Percentiles rank a stretch among this genome's conserved stretches.
Conservation (phyloP, 2,329 filamentous ascomycete genomes). For the Ceratocystis harringtonii region DNA sequence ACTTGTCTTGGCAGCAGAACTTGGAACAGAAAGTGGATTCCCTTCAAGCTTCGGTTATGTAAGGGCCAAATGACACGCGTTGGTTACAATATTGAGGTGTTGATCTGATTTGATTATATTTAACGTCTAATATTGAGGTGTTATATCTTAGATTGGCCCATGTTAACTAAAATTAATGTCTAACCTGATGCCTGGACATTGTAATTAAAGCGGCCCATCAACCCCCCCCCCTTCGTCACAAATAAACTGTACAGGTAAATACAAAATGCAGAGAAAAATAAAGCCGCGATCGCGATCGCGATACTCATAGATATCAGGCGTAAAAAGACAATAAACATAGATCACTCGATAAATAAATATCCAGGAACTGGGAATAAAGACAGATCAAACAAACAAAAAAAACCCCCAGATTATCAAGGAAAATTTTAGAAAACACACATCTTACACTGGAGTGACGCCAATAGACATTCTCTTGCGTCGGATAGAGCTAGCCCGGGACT, state of each 20-base stretch:
- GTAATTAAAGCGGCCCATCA: neutral
- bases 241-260: neutral
- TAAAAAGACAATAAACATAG: neutral
- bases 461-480: slow-evolving; percentile 1
- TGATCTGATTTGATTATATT: no score
- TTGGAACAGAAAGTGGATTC: neutral
- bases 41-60: no score
- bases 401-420: neutral
- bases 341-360: neutral
- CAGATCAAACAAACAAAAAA: neutral
- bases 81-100: no score
- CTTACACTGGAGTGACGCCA: neutral
- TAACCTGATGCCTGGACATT: neutral
- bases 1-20: neutral
- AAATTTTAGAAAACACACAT: neutral
- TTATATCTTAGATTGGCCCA: no score
- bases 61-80: no score
- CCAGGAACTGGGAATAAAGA: neutral
- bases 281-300: neutral
- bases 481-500: slow-evolving; percentile 20
- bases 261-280: neutral
- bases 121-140: no score
- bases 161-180: neutral
- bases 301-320: neutral
- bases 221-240: neutral